A percentile compares a stretch with the other conserved stretches of the same genome.
These are phyloP conservation scores for Thielaviopsis punctulata DNA, from an alignment of 2,329 filamentous ascomycete species.

Conservation along the genomic window DNA sequence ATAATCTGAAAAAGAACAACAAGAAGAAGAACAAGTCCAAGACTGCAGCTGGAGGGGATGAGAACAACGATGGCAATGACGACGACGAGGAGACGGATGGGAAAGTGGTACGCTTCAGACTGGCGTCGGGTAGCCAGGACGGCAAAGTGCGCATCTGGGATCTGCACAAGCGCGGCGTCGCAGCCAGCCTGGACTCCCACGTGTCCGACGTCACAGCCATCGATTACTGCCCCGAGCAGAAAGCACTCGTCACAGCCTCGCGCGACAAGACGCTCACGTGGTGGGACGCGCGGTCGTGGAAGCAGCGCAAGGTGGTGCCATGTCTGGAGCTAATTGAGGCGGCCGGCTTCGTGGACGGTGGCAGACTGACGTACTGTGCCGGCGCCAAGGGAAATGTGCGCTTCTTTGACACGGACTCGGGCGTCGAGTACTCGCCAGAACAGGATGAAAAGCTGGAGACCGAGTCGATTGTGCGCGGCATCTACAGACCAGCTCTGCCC, in stretches of 20 bases:
- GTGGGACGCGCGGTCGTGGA: conserved; percentile 82
- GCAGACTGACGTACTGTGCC: conserved; percentile 61
- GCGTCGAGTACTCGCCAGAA: conserved; percentile 61
- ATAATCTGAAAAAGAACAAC: conserved; percentile 22
- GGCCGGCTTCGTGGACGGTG: conserved; percentile 59
- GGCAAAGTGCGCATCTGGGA: conserved; percentile 88
- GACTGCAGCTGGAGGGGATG: conserved; percentile 20
- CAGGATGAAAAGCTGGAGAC: conserved; percentile 44
- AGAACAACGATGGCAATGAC: conserved; percentile 19
- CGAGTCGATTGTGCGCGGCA: conserved; percentile 52
- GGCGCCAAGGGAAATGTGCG: conserved; percentile 70
- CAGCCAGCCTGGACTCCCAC: conserved; percentile 73
- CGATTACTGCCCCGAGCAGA: conserved; percentile 60
- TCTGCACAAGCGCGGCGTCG: conserved; percentile 61
- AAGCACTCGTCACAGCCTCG: conserved; percentile 65
- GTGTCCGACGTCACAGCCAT: conserved; percentile 84
- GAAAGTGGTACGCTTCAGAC: conserved; percentile 44
- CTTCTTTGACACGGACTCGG: conserved; percentile 65
- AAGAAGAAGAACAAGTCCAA: conserved; percentile 25
- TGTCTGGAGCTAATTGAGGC: conserved; percentile 74
- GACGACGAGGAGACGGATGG: conserved; percentile 23
- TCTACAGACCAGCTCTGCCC: conserved; percentile 46
- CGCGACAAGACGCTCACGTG: conserved; percentile 88
- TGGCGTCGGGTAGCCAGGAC: conserved; percentile 86
- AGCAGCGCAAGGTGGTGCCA: conserved; percentile 60